Percentiles rank a stretch among this genome's conserved stretches.
These are phyloP conservation scores for Gracilaria gracilis DNA, from an alignment of 23 red algal genomes.

Conservation along the genomic window DNA sequence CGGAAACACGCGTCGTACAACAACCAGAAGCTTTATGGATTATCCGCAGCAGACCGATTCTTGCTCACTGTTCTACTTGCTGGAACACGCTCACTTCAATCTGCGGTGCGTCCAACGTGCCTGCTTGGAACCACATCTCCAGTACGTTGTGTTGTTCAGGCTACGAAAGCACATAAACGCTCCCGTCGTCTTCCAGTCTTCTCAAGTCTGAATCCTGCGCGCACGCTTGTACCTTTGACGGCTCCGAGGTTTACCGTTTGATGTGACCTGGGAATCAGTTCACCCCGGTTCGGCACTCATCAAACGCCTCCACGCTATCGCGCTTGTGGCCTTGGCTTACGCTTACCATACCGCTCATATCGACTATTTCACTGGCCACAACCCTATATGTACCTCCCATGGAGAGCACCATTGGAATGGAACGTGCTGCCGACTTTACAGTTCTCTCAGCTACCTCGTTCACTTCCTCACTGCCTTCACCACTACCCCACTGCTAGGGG, in stretches of 20 bases:
- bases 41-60: not conserved
- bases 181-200: not conserved
- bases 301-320: not conserved
- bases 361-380: not conserved
- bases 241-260: not conserved
- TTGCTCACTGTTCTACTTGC: not conserved
- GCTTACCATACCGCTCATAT: not conserved
- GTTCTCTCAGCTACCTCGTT: not conserved
- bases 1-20: slow-evolving; percentile 1
- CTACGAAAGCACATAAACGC: slow-evolving; percentile 2
- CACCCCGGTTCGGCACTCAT: slow-evolving; percentile 44
- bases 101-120: not conserved
- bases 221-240: slow-evolving; percentile 2
- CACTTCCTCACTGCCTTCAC: not conserved
- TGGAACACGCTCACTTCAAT: not conserved
- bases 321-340: too few species aligned
- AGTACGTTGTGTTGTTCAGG: slow-evolving; percentile 29
- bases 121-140: not conserved
- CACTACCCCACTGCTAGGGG: too few species aligned
- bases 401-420: slow-evolving; percentile 26
- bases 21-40: not conserved
- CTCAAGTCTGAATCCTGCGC: not conserved
- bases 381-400: slow-evolving; percentile 18
- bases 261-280: slow-evolving; percentile 37
- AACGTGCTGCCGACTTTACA: not conserved